Conservation (phyloP, 2,329 filamentous ascomycete genomes). For the Fusarium verrucosum region DNA sequence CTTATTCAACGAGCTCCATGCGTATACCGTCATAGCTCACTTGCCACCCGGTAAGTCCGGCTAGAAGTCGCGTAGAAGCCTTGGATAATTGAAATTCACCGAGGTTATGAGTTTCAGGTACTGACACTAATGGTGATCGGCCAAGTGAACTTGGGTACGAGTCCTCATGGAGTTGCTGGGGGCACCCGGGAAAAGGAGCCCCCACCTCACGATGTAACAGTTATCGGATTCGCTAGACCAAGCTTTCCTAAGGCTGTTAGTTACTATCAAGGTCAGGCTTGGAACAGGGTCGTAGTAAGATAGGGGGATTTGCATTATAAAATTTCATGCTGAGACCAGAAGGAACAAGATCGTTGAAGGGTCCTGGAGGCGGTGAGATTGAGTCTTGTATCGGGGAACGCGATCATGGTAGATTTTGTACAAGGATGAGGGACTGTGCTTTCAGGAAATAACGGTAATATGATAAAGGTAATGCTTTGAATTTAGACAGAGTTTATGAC, state of each 20-base stretch:
- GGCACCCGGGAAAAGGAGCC: background rate
- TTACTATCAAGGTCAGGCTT: background rate
- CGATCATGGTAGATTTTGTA: background rate
- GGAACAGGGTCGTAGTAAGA: constrained; percentile 1
- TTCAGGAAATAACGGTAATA: background rate
- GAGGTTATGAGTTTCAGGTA: constrained; percentile 12
- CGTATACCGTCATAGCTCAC: background rate
- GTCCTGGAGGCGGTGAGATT: background rate
- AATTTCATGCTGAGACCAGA: background rate
- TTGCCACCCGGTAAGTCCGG: background rate
- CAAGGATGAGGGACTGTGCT: too few species aligned
- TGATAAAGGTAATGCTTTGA: too few species aligned
- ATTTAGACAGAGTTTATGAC: too few species aligned
- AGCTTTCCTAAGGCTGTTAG: background rate
- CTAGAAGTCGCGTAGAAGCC: background rate
- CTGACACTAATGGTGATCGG: constrained; percentile 7
- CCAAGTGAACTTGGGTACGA: background rate
- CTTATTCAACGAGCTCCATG: constrained; percentile 3
- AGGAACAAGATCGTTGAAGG: background rate
- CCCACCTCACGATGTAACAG: constrained; percentile 9
- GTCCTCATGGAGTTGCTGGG: background rate
- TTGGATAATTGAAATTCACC: constrained; percentile 1
- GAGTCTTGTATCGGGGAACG: background rate
- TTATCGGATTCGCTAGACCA: background rate
- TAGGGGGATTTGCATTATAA: constrained; percentile 3